Evolutionary conservation across 2,329 filamentous ascomycete genomes (phyloP), one percentile per base, ranked within the genome.

Genomic region (Alternaria tenuissima): DNA sequence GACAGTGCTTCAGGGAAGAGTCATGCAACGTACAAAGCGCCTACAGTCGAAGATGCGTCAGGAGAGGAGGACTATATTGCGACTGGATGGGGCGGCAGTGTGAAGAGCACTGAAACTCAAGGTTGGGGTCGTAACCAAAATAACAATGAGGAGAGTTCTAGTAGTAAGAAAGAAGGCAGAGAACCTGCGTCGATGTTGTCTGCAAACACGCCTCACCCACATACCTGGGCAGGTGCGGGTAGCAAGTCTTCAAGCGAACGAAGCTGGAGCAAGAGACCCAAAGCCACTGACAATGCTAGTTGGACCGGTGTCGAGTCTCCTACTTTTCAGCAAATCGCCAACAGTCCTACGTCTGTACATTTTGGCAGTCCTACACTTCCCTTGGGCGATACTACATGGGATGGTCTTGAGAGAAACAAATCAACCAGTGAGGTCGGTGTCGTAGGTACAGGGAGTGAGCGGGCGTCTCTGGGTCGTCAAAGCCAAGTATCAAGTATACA

Each of bases 31-130:
- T 74, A 76, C 60, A 59, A 55, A 28, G 24, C 63, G 1, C 70
- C 69, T 14, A 69, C 67, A 5, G 67, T 75, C 1, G 66, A 73
- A 55, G 67, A 69, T 8, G 67, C 53, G 12, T 59, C 55, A 3
- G 60, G 61, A n/a, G 60, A 24, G 43, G 30, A 9, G 48, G 38
- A 28, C 16, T 43, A 9, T 24, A 41, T 22, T 14, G 43, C 41
- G 12, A 18, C 39, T 28, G 42, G 32, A 14, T 55, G 67, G 60
- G 59, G 38, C 26, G 57, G 48, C 8, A 48, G 43, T 28, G 28
- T 36, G 14, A 48, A 61, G 20, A 53, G 52, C 18, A 43, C 16
- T 7, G 30, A 14, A 9, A 24, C 18, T 24, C 46, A 36, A 16
- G 46, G 18, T n/a, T 48, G 46, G 46, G 46, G 32, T n/a, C 18